Evolutionary conservation across 306 rosid genomes (phyloP), one percentile per base, ranked within the genome.

Genomic region (Trichosanthes truncata): DNA sequence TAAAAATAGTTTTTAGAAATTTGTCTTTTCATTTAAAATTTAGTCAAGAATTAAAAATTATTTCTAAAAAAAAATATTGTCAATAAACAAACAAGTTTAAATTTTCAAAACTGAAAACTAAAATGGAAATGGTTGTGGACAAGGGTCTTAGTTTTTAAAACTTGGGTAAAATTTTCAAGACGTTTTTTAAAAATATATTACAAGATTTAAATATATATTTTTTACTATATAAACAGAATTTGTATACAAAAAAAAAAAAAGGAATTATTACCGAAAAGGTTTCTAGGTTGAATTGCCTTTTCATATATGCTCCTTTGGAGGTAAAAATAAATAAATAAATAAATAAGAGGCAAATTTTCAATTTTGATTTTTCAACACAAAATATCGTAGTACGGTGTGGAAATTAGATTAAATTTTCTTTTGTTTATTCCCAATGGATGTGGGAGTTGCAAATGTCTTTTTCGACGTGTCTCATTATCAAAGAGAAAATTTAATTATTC

Each of bases 381-480:
- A 59, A 6, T 7, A 12, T 60, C 6, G 35, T 20, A 29, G 36
- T 60, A 26, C 7, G 23, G 6, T 31, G 3, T 63, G 36, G 40
- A 62, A 63, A 48, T 72, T 45, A 41, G 23, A 23, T 72, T 5
- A 26, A 12, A n/a, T 13, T 72, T 7, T 36, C 3, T 31, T 38
- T 75, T 18, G 4, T 75, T 75, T 75, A 75, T 1, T 52, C 59
- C 48, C 33, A 75, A 33, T 75, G 79, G 46, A 53, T 51, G 46
- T 33, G 65, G 63, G 20, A 75, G 65, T 75, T 75, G 79, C 79
- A 2, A 18, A 29, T 75, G 23, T 75, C 21, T 18, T 51, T 31
- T 53, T 43, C 79, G 25, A 51, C n/a, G 45, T 74, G 46, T 74
- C 63, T 51, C 20, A 75, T 33, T 75, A 72, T 45, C 57, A 72